Base-by-base conservation (phyloP, 768 basidiomycete species). In the Leccinum subtestaceum region DNA sequence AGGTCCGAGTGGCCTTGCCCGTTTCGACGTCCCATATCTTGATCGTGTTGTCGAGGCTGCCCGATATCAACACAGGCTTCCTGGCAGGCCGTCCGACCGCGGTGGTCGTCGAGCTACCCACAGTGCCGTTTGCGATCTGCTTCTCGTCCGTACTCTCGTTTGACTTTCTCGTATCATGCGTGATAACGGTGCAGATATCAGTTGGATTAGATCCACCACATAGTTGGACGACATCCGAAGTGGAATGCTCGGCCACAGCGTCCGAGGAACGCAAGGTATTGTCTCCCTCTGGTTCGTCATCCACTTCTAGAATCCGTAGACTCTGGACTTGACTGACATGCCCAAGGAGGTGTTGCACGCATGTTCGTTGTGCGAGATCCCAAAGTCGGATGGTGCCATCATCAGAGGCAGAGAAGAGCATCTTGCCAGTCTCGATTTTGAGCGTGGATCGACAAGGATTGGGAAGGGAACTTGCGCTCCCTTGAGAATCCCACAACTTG, bases 341-440 rank as follows among this genome's bases (percentile, higher is more conserved):
- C 0, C 95, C 97, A 23, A 78, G 80, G 70, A 97, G 91, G 60
- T 87, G 85, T 12, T 89, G 84, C 43, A 96, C 82, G 70, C 95
- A 98, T 3, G 86, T 83, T 50, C 92, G 82, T 21, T 77, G 77
- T 27, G 83, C 85, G 46, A 99, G 82, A 73, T 98, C 96, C 97
- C 96, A 99, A 5, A 99, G 82, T 59, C 87, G 88, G 72, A 98
- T 93, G 3, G 89, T 87, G 27, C 90, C 91, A 71, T 98, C 97
- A 70, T 98, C 97, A 8, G 93, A 95, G 3, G 93, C 93, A 8
- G 95, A 97, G 77, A 99, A 97, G 27, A 99, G 81, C 90, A 98
- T 94, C 76, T 97, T 95, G 53, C 94, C 93, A 15, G 85, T 81
- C 57, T 88, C 83, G 59, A 92, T 88, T 53, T 83, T 78, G 47